Conservation (phyloP, 345 rosid species). For the Theobroma cacao region DNA sequence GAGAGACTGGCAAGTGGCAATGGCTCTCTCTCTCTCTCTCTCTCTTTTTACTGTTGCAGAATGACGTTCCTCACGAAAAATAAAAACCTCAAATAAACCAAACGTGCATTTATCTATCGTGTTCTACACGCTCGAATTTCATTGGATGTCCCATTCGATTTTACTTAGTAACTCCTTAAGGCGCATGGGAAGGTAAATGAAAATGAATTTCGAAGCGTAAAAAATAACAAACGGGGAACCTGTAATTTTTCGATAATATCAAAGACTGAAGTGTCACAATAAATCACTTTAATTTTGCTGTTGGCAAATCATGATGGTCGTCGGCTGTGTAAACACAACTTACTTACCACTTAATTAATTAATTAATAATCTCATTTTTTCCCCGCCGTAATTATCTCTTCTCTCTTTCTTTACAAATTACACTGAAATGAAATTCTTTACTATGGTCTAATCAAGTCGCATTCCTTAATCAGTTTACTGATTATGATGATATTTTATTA, state of each 20-base stretch:
- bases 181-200: background rate
- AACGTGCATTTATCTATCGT: background rate
- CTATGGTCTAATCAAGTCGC: too few species aligned
- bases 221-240: background rate
- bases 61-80: slow-evolving; percentile 8
- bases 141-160: background rate
- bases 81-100: background rate
- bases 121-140: slow-evolving; percentile 2
- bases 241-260: background rate
- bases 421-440: too few species aligned
- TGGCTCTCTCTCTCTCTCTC: background rate
- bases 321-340: background rate
- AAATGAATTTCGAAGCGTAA: background rate
- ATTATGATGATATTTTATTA: too few species aligned
- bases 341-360: background rate
- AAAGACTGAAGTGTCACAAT: background rate
- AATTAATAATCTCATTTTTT: too few species aligned
- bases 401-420: too few species aligned
- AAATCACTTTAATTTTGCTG: background rate
- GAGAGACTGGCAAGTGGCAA: slow-evolving; percentile 14
- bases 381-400: background rate
- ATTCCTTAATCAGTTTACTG: too few species aligned
- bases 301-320: background rate
- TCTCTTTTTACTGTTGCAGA: background rate
- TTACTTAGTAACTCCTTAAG: background rate